Base-by-base conservation (phyloP, 73 alveolate species). In the Tetrahymena malaccensis region DNA sequence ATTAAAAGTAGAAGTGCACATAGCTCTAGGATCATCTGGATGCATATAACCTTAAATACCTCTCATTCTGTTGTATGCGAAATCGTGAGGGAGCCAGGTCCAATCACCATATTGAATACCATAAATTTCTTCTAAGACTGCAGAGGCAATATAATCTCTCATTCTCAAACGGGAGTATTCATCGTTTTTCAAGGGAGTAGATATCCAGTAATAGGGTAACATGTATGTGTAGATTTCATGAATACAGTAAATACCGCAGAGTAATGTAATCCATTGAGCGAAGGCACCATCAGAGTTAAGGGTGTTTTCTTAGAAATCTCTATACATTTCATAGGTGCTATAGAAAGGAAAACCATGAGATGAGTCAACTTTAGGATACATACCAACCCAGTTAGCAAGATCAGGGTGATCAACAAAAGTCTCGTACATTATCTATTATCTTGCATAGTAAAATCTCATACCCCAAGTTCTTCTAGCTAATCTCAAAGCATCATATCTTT, bases 291-390 rank as follows among this genome's bases (percentile, higher is more conserved):
- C 97, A 22, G 97, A 95, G 83, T 95, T 95, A 27, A 95, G 55
- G 1, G 97, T 95, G 85, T 95, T 89, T 89, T 95, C 97, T 93
- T 95, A 58, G 95, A 94, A 95, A 95, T 95, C 97, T 95, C 97
- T 95, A 21, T 95, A 95, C 37, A 93, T 93, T 95, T 95, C 97
- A 55, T 95, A 95, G 27, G 97, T 89, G 44, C 94, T 58, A 38
- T 56, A 85, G 85, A 85, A 94, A 4, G 94, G 94, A 25, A 95
- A 95, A 50, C 97, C 97, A 89, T 95, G 97, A 55, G 97, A 95
- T 40, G 97, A 84, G 43, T 95, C 97, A 43, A 89, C 95, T 89
- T 95, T 95, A 27, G 97, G 97, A 89, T 95, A 95, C 85, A 95
- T 85, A 95, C 97, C 97, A 95, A 95, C 94, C 94, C 93, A 27